Base-by-base conservation (phyloP, 768 basidiomycete species). In the Mycena rosella region DNA sequence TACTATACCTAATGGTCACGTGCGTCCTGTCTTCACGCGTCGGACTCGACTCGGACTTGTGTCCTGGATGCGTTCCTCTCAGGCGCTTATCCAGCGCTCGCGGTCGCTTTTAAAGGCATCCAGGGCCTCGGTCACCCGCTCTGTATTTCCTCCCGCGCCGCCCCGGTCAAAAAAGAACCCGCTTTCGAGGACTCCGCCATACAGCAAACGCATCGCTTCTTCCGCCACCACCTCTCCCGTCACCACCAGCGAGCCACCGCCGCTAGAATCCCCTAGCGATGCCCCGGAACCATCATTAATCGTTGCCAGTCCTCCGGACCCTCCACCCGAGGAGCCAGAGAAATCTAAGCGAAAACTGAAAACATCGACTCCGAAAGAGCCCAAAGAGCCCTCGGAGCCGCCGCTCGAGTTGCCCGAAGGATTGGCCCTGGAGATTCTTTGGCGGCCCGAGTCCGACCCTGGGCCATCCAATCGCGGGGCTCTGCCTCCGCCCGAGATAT, bases 401-500 rank as follows among this genome's bases (percentile, higher is more conserved):
- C 70, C 81, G 45, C 72, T 87, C 26, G 83, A 87, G 54, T 79
- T 93, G 10, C 91, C 92, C 1, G 72, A 79, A 42, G 86, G 79
- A 32, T 79, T 71, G 2, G 70, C 54, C n/a, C 17, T 88, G 68
- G 82, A 89, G 65, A 86, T 94, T 54, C 82, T 94, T n/a, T 94
- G 90, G 90, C 72, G 83, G 1, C 86, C 91, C 3, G 81, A 82
- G 14, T 77, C 81, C 14, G 84, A 84, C 15, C 65, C 76, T 8
- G 75, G 80, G 60, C 66, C 79, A 8, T 63, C 75, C 0, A 76
- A 77, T 55, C 67, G 78, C 13, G 45, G 22, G 18, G 79, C 79
- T 30, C 74, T 94, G 42, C 94, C 94, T 1, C 92, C 91, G 5
- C 86, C 89, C 7, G 89, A 93, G 70, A 87, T 95, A 49, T 84